These are phyloP conservation scores for Starmerella riodocensis DNA, from an alignment of 805 yeast genomes.

Conservation along the genomic window DNA sequence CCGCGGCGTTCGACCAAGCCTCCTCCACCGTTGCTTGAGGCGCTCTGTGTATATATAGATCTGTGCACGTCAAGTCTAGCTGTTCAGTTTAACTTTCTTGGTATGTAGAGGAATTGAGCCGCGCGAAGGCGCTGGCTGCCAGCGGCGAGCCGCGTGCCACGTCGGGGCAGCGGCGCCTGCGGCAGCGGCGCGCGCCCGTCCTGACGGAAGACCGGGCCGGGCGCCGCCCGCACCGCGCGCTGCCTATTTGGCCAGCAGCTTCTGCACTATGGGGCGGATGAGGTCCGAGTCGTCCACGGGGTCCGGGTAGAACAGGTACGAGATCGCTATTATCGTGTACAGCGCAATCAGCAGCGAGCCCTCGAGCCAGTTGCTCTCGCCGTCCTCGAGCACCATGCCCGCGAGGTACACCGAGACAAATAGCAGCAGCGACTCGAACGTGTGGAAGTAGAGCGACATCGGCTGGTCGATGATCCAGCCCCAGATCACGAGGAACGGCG, in stretches of 20 bases:
- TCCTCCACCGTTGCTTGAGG: too few species aligned
- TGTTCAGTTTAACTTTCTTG: too few species aligned
- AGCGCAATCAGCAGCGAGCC: slow-evolving; percentile 86
- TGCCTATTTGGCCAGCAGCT: not conserved
- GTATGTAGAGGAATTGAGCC: too few species aligned
- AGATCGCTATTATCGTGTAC: slow-evolving; percentile 73
- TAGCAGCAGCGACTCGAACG: slow-evolving; percentile 85
- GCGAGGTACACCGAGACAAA: slow-evolving; percentile 82
- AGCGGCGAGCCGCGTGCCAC: too few species aligned
- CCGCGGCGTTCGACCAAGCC: too few species aligned
- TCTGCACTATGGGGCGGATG: not conserved
- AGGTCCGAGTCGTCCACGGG: slow-evolving; percentile 1
- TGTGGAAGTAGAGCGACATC: slow-evolving; percentile 82
- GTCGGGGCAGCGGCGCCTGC: too few species aligned
- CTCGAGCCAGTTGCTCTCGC: slow-evolving; percentile 93
- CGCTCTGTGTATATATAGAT: too few species aligned
- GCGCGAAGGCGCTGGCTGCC: too few species aligned
- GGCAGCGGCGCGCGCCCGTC: too few species aligned
- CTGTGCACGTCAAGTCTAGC: too few species aligned
- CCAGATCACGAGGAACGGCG: slow-evolving; percentile 84
- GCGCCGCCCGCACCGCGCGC: too few species aligned
- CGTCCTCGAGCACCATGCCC: slow-evolving; percentile 78
- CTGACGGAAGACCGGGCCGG: too few species aligned
- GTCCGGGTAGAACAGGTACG: slow-evolving; percentile 75
- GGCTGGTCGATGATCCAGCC: slow-evolving; percentile 92